Conservation (phyloP, 768 basidiomycete genomes). For the Lactarius sp. region DNA sequence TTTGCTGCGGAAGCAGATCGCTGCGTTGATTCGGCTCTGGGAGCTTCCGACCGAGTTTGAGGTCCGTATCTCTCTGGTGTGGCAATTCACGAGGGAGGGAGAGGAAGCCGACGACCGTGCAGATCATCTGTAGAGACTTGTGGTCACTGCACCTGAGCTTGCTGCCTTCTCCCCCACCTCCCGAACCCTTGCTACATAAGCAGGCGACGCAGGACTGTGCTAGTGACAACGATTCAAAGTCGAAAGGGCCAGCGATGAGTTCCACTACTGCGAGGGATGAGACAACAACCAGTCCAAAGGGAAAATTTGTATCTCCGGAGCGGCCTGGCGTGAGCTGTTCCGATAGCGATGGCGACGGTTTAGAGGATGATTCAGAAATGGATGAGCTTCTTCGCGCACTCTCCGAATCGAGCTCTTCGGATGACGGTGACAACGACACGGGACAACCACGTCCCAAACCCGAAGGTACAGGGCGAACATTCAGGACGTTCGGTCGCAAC, state of each 20-base stretch:
- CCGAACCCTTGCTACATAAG: constrained; percentile 53
- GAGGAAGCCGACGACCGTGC: constrained; percentile 4
- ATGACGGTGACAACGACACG: constrained; percentile 26
- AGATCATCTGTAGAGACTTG: constrained; percentile 75
- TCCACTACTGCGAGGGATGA: constrained; percentile 19
- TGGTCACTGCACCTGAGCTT: constrained; percentile 72
- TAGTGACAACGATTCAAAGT: constrained; percentile 8
- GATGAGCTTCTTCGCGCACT: constrained; percentile 38
- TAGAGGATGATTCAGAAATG: constrained; percentile 37
- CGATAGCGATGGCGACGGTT: constrained; percentile 29
- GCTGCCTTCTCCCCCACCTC: constrained; percentile 52
- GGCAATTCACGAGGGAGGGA: not conserved
- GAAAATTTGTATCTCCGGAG: not conserved
- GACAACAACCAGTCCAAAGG: constrained; percentile 1
- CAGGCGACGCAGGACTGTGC: constrained; percentile 32
- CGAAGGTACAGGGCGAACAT: constrained; percentile 12
- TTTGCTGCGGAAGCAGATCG: constrained; percentile 71
- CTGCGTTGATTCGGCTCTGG: constrained; percentile 57
- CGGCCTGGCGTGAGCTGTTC: constrained; percentile 27
- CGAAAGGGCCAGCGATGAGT: constrained; percentile 24
- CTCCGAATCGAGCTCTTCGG: constrained; percentile 34
- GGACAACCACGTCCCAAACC: constrained; percentile 13
- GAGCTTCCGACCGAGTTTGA: constrained; percentile 75
- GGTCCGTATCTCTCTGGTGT: constrained; percentile 38
- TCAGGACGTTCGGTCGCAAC: constrained; percentile 32